These are phyloP conservation scores for Davidsoniella eucalypti DNA, from an alignment of 2,329 filamentous ascomycete genomes.

Conservation along the genomic window DNA sequence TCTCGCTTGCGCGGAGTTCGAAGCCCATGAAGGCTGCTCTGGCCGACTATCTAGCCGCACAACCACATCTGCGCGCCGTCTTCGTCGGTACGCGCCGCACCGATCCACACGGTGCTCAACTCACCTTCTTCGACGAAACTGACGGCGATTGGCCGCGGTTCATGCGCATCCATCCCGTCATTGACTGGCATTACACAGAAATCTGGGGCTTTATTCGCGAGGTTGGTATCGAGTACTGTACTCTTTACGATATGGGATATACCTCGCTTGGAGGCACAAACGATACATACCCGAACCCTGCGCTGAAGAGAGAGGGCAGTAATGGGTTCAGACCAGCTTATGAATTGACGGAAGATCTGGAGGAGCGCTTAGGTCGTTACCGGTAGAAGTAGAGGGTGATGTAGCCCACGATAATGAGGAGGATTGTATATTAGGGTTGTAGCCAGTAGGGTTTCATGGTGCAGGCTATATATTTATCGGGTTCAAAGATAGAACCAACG, in stretches of 20 bases:
- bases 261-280: constrained; percentile 81
- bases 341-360: constrained; percentile 55
- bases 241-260: constrained; percentile 73
- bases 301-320: constrained; percentile 28
- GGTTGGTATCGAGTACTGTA: constrained; percentile 67
- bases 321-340: constrained; percentile 53
- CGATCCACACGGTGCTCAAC: constrained; percentile 67
- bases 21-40: constrained; percentile 90
- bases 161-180: constrained; percentile 85
- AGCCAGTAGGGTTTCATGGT: neutral
- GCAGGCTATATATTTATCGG: neutral
- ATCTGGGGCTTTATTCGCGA: constrained; percentile 82
- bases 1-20: constrained; percentile 65
- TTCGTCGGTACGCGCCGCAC: constrained; percentile 81
- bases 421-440: neutral
- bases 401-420: no score
- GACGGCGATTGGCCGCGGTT: constrained; percentile 83
- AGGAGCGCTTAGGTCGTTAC: constrained; percentile 63
- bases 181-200: constrained; percentile 94
- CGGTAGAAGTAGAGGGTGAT: neutral
- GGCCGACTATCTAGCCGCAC: constrained; percentile 71
- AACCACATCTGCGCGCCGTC: constrained; percentile 49
- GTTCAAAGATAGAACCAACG: no score
- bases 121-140: constrained; percentile 74
- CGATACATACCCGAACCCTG: constrained; percentile 82